Conservation (phyloP, 176 grass and related monocot genomes). For the Elaeis guineensis region DNA sequence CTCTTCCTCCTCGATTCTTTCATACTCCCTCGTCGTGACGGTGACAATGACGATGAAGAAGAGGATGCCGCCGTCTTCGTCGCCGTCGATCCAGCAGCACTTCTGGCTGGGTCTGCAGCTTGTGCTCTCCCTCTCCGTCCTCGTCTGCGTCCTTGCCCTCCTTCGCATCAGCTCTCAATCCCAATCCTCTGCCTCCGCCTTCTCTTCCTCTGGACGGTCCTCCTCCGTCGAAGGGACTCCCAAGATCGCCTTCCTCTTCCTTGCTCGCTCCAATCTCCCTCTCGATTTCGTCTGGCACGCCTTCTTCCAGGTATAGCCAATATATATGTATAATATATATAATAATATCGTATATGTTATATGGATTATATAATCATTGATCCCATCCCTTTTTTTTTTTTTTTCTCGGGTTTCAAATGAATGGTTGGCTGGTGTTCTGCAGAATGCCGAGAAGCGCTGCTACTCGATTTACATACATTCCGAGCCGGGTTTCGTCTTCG, state of each 20-base stretch:
- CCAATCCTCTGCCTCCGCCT: conserved; percentile 7
- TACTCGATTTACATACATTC: conserved; percentile 95
- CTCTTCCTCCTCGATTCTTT: no score
- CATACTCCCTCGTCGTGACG: no score
- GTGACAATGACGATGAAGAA: conserved; percentile 5
- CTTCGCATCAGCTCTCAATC: conserved; percentile 32
- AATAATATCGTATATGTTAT: background rate
- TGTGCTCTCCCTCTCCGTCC: conserved; percentile 39
- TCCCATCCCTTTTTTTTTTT: background rate
- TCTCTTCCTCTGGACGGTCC: conserved; percentile 11
- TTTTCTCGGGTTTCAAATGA: background rate
- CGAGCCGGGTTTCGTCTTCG: conserved; percentile 66
- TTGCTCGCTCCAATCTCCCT: conserved; percentile 62
- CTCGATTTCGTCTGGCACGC: conserved; percentile 95
- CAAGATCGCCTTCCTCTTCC: conserved; percentile 92
- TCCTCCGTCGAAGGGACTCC: background rate
- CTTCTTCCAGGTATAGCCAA: conserved; percentile 58
- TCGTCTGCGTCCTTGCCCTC: conserved; percentile 41
- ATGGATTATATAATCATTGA: no score
- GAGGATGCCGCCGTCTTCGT: background rate
- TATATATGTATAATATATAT: no score
- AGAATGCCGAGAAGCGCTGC: conserved; percentile 64
- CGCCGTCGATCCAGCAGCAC: background rate
- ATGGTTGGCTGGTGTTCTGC: conserved; percentile 5
- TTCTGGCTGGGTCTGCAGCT: conserved; percentile 63